Evolutionary conservation across 2,329 filamentous ascomycete species (phyloP).

Genomic region (Alternaria arbusti): DNA sequence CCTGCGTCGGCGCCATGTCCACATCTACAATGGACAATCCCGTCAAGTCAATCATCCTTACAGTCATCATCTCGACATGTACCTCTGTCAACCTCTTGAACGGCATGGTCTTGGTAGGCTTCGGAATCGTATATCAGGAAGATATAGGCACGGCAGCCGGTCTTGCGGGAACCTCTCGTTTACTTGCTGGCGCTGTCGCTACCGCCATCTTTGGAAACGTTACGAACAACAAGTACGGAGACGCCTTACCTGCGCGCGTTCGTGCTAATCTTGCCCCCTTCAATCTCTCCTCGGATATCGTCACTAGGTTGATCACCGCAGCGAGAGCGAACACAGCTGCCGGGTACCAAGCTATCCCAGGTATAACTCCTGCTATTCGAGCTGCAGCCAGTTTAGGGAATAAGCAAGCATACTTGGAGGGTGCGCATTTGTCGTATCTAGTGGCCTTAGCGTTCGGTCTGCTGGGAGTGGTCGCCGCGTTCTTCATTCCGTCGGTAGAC

Average conservation of each 20-base stretch:
- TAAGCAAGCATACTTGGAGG: conserved; percentile 37
- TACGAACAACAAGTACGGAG: conserved; percentile 37
- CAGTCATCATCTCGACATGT: conserved; percentile 35
- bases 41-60: conserved; percentile 32
- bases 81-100: conserved; percentile 39
- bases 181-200: conserved; percentile 37
- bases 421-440: conserved; percentile 35
- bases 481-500: conserved; percentile 37
- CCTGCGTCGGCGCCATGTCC: conserved; percentile 35
- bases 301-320: conserved; percentile 28
- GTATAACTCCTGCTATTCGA: conserved; percentile 34
- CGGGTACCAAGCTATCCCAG: conserved; percentile 36
- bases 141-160: conserved; percentile 42
- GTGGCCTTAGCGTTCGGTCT: conserved; percentile 42
- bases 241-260: conserved; percentile 20
- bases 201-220: conserved; percentile 39
- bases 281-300: conserved; percentile 16
- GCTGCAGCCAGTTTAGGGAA: conserved; percentile 34
- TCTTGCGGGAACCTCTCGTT: conserved; percentile 35
- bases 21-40: conserved; percentile 35
- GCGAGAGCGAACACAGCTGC: conserved; percentile 32
- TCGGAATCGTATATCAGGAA: conserved; percentile 39
- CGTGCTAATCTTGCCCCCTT: conserved; percentile 23
- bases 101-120: conserved; percentile 39
- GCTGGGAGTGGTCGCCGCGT: conserved; percentile 32